Evolutionary conservation across 805 yeast species (phyloP), one percentile per base, ranked within the genome.

Genomic region (Brettanomyces anomalus): DNA sequence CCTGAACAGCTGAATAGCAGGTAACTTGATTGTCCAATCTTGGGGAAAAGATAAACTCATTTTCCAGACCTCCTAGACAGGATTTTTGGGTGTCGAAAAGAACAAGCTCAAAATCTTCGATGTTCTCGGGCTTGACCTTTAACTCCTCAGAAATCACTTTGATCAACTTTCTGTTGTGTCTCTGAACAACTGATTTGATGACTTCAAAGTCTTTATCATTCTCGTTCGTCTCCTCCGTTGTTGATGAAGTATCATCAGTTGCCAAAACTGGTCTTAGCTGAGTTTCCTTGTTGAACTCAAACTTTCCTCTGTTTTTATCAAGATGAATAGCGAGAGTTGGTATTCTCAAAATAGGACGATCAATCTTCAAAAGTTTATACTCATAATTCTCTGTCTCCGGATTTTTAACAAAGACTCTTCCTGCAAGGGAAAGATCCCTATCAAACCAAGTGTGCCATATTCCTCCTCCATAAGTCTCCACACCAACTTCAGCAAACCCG

Each of bases 361-460:
- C 77, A 48, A 93, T 72, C 62, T 87, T 85, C 45, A 93, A 76
- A 47, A 93, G 68, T 54, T 72, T 78, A 3, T 95, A 75, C 39
- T 76, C 74, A 44, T 65, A 71, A 43, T 71, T 67, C 7, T 76
- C 81, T 4, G 62, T 49, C 4, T 60, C 64, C 15, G 58, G 55
- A 30, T 71, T 72, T 34, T 65, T 70, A 15, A 85, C 82, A 57
- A 81, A 81, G 1, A 90, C 95, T 51, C 97, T 72, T 14, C 98
- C 98, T 7, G 97, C 97, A 46, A 88, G 67, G 33, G 90, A 74
- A 52, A 93, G 71, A 60, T 90, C 97, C 46, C 97, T 77, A 61
- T 90, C 98, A 57, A 93, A 90, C 97, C 97, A 90, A 4, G 96
- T 77, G 58, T 86, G 96, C 79, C 97, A 93, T 43, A 89, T 79